Evolutionary conservation across 768 basidiomycete species (phyloP).

Genomic region (Xerocomellus amylosporus): DNA sequence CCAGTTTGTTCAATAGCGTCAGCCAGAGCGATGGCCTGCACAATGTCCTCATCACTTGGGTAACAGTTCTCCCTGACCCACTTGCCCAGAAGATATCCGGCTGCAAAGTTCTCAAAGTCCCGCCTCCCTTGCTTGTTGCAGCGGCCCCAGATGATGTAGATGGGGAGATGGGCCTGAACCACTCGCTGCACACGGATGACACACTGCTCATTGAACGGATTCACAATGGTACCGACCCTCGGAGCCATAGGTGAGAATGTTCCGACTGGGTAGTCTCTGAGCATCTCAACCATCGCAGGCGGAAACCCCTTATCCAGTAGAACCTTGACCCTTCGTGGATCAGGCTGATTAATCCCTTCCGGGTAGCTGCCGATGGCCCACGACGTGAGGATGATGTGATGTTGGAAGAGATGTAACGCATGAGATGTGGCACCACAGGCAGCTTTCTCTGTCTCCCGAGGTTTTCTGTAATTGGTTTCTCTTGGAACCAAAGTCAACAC

Average conservation of each 20-base stretch:
- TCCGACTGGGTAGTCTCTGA: neutral
- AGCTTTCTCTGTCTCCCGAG: neutral
- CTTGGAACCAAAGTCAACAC: neutral
- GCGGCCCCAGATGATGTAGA: neutral
- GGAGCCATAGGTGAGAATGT: neutral
- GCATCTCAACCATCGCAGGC: neutral
- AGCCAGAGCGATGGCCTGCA: neutral
- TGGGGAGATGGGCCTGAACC: neutral
- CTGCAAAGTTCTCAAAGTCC: neutral
- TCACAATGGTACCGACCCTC: neutral
- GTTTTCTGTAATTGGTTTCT: neutral
- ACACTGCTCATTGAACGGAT: neutral
- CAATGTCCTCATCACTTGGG: neutral
- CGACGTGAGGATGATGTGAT: neutral
- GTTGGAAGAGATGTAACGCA: neutral
- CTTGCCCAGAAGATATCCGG: neutral
- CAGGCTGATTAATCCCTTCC: neutral
- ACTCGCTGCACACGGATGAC: neutral
- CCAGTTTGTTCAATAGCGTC: no score
- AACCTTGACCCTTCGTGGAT: neutral
- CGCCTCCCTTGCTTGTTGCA: neutral
- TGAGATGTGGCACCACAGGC: neutral
- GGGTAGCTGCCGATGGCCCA: neutral
- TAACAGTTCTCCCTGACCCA: neutral
- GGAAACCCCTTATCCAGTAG: neutral